Evolutionary conservation across 2,329 filamentous ascomycete species (phyloP), one percentile per base, ranked within the genome.

Genomic region (Talaromyces sp.): DNA sequence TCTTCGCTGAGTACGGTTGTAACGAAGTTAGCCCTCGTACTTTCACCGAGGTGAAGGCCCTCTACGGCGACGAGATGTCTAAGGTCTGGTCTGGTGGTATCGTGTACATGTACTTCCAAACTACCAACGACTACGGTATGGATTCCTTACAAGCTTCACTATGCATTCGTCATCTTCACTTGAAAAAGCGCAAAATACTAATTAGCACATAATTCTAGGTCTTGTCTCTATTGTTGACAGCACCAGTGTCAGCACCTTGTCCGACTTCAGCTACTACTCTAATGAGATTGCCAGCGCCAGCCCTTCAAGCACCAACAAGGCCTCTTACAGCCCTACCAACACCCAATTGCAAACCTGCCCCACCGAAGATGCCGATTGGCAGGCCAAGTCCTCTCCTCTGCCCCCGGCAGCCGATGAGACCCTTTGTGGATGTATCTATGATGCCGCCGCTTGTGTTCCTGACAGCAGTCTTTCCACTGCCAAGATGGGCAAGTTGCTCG

Each of bases 1-100:
- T 97, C 86, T 96, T 97, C 70, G 91, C 93, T 59, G 93, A 97
- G 77, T 97, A 97, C 69, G 93, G 93, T 63, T 97, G 93, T 86
- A 96, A 95, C 78, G 80, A 79, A 30, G 80, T 75, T 70, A 79
- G 81, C 27, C 84, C 82, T 55, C 89, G 93, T 74, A 80, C 82
- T 57, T 97, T 94, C 76, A 84, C 89, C 51, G 93, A 97, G 74
- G 91, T 95, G 37, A 79, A 76, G 35, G 88, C 88, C 45, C 83
- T 97, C 5, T 97, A 90, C 75, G 86, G 86, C 44, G 71, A 81
- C 49, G 72, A 90, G 46, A 97, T 97, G 93, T 89, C 85, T 14
- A 74, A 73, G 5, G 89, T 95, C 66, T 92, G 93, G 85, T 95
- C 90, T 43, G 93, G 93, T 62, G 93, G 92, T 75, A 95, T 97